Evolutionary conservation across 805 yeast species (phyloP).

Genomic region (Hanseniaspora lachancei): DNA sequence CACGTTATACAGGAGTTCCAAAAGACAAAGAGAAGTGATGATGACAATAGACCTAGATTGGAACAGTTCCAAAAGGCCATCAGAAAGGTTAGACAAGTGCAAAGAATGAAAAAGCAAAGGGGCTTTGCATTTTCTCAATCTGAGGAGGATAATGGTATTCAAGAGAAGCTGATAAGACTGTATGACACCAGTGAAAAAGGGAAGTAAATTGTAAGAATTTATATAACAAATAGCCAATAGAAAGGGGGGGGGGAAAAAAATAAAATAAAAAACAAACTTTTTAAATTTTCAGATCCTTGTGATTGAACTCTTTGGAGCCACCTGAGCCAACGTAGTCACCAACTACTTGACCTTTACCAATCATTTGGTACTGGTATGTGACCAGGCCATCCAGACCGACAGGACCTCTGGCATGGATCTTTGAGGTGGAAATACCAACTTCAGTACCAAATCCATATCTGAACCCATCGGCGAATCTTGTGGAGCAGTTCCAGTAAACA

Average conservation of each 20-base stretch:
- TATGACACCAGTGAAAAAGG: slow-evolving; percentile 85
- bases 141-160: slow-evolving; percentile 57
- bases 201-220: slow-evolving; percentile 31
- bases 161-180: slow-evolving; percentile 79
- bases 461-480: slow-evolving; percentile 97
- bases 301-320: slow-evolving; percentile 65
- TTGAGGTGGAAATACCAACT: slow-evolving; percentile 93
- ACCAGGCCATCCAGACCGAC: slow-evolving; percentile 95
- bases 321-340: slow-evolving; percentile 90
- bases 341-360: slow-evolving; percentile 88
- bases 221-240: too few species aligned
- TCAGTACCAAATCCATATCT: slow-evolving; percentile 98
- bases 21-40: slow-evolving; percentile 79
- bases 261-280: too few species aligned
- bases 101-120: slow-evolving; percentile 93
- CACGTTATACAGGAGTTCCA: slow-evolving; percentile 96
- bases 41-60: slow-evolving; percentile 71
- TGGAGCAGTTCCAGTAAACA: slow-evolving; percentile 94
- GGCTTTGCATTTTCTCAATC: slow-evolving; percentile 97
- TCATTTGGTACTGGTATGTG: slow-evolving; percentile 83
- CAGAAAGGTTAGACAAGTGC: slow-evolving; percentile 93
- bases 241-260: too few species aligned
- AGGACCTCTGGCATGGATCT: slow-evolving; percentile 97
- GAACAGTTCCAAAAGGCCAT: slow-evolving; percentile 95
- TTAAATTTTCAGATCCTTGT: slow-evolving; percentile 40